Evolutionary conservation across 345 rosid species (phyloP), one percentile per base, ranked within the genome.

Genomic region (Garcia nutans): DNA sequence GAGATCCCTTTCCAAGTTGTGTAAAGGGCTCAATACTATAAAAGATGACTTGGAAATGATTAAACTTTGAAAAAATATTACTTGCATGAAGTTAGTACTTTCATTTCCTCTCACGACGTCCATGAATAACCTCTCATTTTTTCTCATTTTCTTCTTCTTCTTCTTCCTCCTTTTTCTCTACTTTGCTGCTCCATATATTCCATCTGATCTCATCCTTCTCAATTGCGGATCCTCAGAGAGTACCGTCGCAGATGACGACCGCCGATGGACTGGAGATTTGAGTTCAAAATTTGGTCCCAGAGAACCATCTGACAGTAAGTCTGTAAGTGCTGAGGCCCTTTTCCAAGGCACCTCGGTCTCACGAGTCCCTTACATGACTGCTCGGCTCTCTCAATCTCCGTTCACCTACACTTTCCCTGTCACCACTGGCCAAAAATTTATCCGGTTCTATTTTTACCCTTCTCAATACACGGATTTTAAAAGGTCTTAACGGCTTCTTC

Each of bases 11-110:
- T 37, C 41, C 41, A 37, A 37, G 41, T 37, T 28, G 41, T 37
- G 41, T 0, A 37, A 37, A 37, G 41, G 41, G 41, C 41, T 37
- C 41, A 5, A 37, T 37, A 47, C 13, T 47, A 47, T 90, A 79
- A 87, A 79, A 83, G 83, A 77, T 54, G 97, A 92, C 62, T 58
- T 58, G 62, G 8, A n/a, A 28, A 58, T 58, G 22, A 2, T 17
- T 22, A 20, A 22, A 8, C 28, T 13, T 58, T 5, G 0, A 37
- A 37, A 5, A 37, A 37, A 28, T 28, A 28, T 28, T 28, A 28
- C 31, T 28, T 28, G 31, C 31, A 28, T 28, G 31, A 28, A 28
- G 31, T 28, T 28, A 28, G 1, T 28, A 2, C 31, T 28, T 28
- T 45, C 71, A n/a, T 67, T 67, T 37, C 41, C 41, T 3, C 7